phyloP scores from a whole-genome alignment of 2,329 filamentous ascomycete species.

The Alternaria dauci region DNA sequence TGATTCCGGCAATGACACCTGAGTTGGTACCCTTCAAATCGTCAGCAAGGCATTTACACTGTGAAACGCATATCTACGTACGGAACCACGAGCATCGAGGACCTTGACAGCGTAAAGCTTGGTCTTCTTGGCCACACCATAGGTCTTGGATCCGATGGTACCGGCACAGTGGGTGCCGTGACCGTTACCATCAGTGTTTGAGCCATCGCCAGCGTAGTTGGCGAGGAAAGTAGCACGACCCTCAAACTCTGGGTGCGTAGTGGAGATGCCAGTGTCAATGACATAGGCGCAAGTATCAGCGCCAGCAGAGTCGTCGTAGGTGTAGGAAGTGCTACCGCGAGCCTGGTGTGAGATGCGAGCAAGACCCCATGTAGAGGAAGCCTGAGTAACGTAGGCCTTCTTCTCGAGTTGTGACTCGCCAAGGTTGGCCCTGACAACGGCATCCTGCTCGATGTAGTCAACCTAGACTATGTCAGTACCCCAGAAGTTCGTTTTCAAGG shows the following conservation, averaged over 20 bases:
- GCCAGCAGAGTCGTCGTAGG: slow-evolving; percentile 52
- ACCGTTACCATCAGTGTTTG: slow-evolving; percentile 50
- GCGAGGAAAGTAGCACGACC: slow-evolving; percentile 51
- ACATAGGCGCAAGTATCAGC: slow-evolving; percentile 63
- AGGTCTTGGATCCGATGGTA: slow-evolving; percentile 49
- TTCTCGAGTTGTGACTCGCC: slow-evolving; percentile 35
- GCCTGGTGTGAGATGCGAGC: slow-evolving; percentile 51
- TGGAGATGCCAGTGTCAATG: slow-evolving; percentile 70
- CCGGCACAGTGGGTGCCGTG: slow-evolving; percentile 52
- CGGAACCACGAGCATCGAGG: slow-evolving; percentile 48
- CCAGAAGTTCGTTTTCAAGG: neutral
- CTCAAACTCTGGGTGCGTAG: slow-evolving; percentile 59
- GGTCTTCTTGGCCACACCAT: slow-evolving; percentile 51
- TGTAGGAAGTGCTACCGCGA: slow-evolving; percentile 45
- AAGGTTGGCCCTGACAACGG: slow-evolving; percentile 42
- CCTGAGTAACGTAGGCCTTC: slow-evolving; percentile 51
- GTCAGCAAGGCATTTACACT: slow-evolving; percentile 15
- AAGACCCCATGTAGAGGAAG: slow-evolving; percentile 53
- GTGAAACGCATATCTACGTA: slow-evolving; percentile 22
- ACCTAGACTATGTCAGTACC: slow-evolving; percentile 35
- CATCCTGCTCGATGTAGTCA: slow-evolving; percentile 53
- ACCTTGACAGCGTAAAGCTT: slow-evolving; percentile 54
- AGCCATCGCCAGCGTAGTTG: slow-evolving; percentile 49
- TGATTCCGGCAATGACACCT: slow-evolving; percentile 52
- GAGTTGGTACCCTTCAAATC: slow-evolving; percentile 50